Conservation (phyloP, 164 flowering plant genomes). For the Stephania cephalantha region DNA sequence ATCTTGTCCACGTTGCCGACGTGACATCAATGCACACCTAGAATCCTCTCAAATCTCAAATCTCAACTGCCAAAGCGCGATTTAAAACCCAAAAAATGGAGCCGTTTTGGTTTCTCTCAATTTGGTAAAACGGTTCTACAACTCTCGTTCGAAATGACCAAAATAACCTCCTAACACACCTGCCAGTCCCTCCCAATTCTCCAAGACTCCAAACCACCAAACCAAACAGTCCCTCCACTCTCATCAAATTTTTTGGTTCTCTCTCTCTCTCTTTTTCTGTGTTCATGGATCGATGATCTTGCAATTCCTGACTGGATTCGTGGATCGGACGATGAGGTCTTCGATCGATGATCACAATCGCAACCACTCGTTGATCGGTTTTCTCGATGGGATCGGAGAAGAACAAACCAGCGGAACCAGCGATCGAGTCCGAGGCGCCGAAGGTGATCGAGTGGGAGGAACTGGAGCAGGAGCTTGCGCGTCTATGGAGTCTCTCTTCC, state of each 20-base stretch:
- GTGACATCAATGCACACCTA: too few relatives aligned
- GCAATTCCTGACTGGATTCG: slow-evolving; percentile 3
- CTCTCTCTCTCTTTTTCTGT: not conserved
- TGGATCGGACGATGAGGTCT: slow-evolving; percentile 28
- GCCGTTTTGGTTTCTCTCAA: too few relatives aligned
- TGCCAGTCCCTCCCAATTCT: not conserved
- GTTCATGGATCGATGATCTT: slow-evolving; percentile 14
- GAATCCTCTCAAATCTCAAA: too few relatives aligned
- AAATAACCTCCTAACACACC: not conserved
- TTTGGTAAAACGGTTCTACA: too few relatives aligned
- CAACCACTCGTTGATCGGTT: slow-evolving; percentile 1
- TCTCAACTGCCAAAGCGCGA: too few relatives aligned
- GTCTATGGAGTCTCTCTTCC: slow-evolving; percentile 74
- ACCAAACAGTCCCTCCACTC: not conserved
- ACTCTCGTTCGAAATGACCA: not conserved
- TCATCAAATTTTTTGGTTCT: not conserved
- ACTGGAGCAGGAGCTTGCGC: slow-evolving; percentile 66
- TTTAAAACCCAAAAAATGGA: too few relatives aligned
- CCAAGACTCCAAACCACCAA: too few relatives aligned
- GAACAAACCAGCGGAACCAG: not conserved
- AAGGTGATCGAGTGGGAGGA: slow-evolving; percentile 82
- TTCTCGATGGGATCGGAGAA: slow-evolving; percentile 16
- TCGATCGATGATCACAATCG: slow-evolving; percentile 19
- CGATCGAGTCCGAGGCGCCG: slow-evolving; percentile 17
- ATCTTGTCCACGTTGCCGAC: too few relatives aligned